Base-by-base conservation (phyloP, 2,329 filamentous ascomycete species). In the Fusarium sp. region DNA sequence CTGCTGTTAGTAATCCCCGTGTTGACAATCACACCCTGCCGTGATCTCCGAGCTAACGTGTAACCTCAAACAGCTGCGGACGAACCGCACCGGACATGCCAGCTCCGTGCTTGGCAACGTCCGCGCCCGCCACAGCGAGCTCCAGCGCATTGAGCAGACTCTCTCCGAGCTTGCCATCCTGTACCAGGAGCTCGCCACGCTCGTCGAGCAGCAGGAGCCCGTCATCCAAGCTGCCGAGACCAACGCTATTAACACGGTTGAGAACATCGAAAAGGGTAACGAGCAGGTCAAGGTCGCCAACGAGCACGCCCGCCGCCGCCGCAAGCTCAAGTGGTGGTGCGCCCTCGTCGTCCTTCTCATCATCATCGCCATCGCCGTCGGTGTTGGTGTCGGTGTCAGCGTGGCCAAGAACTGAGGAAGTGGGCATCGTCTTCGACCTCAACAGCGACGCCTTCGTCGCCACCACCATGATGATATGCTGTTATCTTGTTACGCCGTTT, bases 281-380 rank as follows among this genome's bases (percentile, higher is more conserved):
- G 85, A 86, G 70, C 89, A 96, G 76, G 89, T 96, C 69, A 87
- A 88, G 75, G 87, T 90, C 79, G 93, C 91, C 69, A 93, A 92
- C 76, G 86, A 89, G 73, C 89, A 89, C 77, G 93, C 93, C 59
- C 87, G 89, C 74, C 88, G 90, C 76, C 88, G 90, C 76, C 89
- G 93, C 78, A 93, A 91, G 86, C 89, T 94, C 84, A 96, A 96
- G 87, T 95, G 94, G 94, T 95, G 90, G 89, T 94, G 92, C 80
- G 85, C 94, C 70, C 83, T 90, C 70, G 86, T 95, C 68, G 85
- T 86, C 57, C 76, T 90, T 25, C 84, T 92, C 80, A 90, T 91
- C 80, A 82, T 90, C 78, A 80, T 92, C 61, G 86, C 85, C 72
- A 84, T 91, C 66, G 86, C 84, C 10, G 80, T 90, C 37, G 89